phyloP scores from a whole-genome alignment of 2,329 filamentous ascomycete species.

The Fusarium sp. region DNA sequence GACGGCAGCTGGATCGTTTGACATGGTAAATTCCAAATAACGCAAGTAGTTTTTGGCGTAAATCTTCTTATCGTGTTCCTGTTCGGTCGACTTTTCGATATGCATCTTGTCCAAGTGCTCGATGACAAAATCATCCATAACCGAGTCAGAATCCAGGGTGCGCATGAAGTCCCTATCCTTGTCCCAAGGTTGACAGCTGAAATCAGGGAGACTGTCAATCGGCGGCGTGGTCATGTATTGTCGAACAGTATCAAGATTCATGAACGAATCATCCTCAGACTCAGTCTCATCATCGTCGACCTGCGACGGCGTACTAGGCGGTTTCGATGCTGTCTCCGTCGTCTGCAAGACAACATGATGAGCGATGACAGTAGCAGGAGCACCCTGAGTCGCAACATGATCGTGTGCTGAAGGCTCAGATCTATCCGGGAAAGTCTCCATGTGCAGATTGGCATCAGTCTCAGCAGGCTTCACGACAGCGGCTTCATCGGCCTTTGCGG shows the following conservation, averaged over 20 bases:
- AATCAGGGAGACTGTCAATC: constrained; percentile 65
- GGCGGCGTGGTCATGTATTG: constrained; percentile 68
- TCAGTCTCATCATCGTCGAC: constrained; percentile 67
- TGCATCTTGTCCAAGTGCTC: constrained; percentile 59
- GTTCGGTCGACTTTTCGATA: constrained; percentile 53
- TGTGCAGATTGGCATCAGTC: background rate
- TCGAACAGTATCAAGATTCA: constrained; percentile 63
- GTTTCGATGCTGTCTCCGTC: constrained; percentile 51
- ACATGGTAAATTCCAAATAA: constrained; percentile 69
- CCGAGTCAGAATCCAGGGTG: constrained; percentile 56
- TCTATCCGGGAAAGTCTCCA: constrained; percentile 6
- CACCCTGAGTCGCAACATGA: constrained; percentile 4
- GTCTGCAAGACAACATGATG: constrained; percentile 45
- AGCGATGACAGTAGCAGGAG: constrained; percentile 11
- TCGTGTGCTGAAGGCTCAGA: background rate
- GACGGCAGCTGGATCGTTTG: constrained; percentile 65
- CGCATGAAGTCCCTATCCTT: constrained; percentile 61
- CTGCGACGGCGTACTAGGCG: constrained; percentile 63
- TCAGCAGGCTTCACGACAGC: background rate
- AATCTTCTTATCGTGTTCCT: constrained; percentile 55
- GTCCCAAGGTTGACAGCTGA: constrained; percentile 61
- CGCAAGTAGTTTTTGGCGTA: constrained; percentile 63
- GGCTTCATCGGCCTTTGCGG: constrained; percentile 6
- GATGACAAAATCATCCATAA: constrained; percentile 61
- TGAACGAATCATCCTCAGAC: constrained; percentile 65